Base-by-base conservation (phyloP, 2,329 filamentous ascomycete genomes). In the Rhexocercosporidium sp. region DNA sequence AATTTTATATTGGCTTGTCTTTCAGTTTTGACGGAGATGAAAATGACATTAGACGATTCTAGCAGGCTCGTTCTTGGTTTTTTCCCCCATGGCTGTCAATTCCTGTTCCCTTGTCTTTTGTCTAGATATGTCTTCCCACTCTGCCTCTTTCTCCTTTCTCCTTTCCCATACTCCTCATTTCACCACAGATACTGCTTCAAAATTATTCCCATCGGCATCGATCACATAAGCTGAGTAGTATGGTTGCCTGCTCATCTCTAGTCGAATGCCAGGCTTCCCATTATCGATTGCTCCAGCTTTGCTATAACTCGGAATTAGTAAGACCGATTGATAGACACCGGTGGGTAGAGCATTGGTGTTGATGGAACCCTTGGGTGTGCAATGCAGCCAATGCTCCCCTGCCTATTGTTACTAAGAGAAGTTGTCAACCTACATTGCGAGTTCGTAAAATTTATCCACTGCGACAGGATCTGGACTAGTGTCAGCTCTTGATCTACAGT, bases 181-280 rank as follows among this genome's bases (percentile, higher is more conserved):
- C 44, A 59, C 29, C 22, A 71, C 65, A 57, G 57, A 69, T 31
- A 73, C 71, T 63, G 71, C 70, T 57, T 73, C 70, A 61, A 73
- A 71, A 51, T 70, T 72, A 53, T 73, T 72, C 31, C 68, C 68
- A 44, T 66, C 70, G 1, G 53, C 20, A 53, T 72, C 66, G 16
- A 64, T 54, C 11, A 72, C 51, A 59, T 67, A 72, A 6, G 66
- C 66, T 49, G 68, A 59, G 29, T 70, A 72, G 44, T 71, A 73
- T 29, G 69, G 69, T 51, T 67, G 67, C 27, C 57, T 39, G 46
- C 69, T 69, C 67, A 69, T 69, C 49, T 69, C 61, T n/a, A 56
- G 34, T 34, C 71, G 54, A 64, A 69, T 69, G 16, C 71, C 68
- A 6, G 70, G 71, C 29, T 64, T 60, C 20, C 70, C 68, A 59